Evolutionary conservation across 2,329 filamentous ascomycete species (phyloP).

Genomic region (Trichoderma hamatum): DNA sequence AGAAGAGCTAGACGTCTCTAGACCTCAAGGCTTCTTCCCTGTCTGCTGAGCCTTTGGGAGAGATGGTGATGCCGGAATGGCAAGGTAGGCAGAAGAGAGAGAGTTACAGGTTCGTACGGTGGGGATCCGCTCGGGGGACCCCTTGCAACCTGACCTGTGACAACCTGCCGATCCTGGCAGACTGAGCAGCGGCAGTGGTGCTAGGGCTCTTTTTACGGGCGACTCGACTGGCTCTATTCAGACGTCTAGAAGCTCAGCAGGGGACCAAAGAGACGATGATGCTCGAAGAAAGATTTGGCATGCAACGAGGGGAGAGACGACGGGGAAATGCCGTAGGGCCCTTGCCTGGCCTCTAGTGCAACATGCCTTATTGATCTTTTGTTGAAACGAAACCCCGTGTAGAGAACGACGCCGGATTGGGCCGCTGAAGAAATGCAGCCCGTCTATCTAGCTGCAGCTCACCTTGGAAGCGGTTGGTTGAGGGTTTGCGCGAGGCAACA

Average conservation of each 20-base stretch:
- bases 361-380: neutral
- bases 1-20: neutral
- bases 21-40: neutral
- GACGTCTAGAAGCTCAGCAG: neutral
- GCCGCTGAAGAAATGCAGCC: neutral
- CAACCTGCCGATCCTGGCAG: constrained; percentile 16
- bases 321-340: neutral
- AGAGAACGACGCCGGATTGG: neutral
- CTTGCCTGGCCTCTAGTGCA: neutral
- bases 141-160: constrained; percentile 22
- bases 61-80: neutral
- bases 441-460: neutral
- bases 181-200: neutral
- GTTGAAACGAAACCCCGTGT: constrained; percentile 7
- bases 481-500: neutral
- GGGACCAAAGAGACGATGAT: neutral
- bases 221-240: neutral
- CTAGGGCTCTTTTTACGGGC: neutral
- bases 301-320: neutral
- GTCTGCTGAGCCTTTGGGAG: neutral
- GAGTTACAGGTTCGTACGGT: neutral
- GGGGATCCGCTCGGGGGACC: neutral
- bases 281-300: neutral
- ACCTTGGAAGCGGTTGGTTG: neutral
- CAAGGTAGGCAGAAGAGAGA: neutral